Percentiles rank a stretch among this genome's conserved stretches.
These are phyloP conservation scores for Scleroderma bovista DNA, from an alignment of 768 basidiomycete genomes.

Conservation along the genomic window DNA sequence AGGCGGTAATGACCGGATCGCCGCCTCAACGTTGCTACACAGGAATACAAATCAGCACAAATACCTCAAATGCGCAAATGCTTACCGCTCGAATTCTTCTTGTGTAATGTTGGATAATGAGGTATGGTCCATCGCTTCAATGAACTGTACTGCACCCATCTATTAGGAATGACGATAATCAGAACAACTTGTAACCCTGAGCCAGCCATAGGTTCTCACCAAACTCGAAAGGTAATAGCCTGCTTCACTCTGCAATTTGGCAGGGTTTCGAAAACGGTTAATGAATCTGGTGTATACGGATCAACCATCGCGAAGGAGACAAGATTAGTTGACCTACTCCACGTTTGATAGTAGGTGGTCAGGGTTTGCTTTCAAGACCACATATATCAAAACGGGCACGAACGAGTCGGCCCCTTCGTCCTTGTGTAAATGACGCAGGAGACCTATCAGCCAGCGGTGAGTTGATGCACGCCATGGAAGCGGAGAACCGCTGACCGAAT, in stretches of 20 bases:
- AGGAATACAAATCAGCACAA: constrained; percentile 5
- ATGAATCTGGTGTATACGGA: constrained; percentile 63
- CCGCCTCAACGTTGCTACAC: constrained; percentile 52
- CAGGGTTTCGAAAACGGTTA: constrained; percentile 86
- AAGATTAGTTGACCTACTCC: constrained; percentile 51
- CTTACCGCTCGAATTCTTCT: constrained; percentile 83
- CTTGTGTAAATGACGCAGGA: constrained; percentile 80
- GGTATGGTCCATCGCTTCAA: constrained; percentile 97
- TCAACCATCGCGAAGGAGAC: neutral
- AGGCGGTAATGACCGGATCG: constrained; percentile 44
- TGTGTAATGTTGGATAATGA: constrained; percentile 91
- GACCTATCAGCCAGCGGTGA: constrained; percentile 41
- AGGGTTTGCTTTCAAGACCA: constrained; percentile 93
- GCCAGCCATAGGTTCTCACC: constrained; percentile 38
- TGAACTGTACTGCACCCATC: constrained; percentile 97
- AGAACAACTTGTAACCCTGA: too few species aligned
- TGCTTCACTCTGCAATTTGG: constrained; percentile 88
- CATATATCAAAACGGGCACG: constrained; percentile 89
- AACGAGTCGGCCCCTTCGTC: constrained; percentile 94
- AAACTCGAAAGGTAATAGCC: constrained; percentile 97
- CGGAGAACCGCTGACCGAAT: constrained; percentile 61
- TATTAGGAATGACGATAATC: constrained; percentile 31
- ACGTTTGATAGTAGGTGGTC: constrained; percentile 91
- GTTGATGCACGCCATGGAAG: constrained; percentile 3
- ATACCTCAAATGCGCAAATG: neutral